phyloP scores from a whole-genome alignment of 108 stramenopile genomes.

The Nitzschia sp. region DNA sequence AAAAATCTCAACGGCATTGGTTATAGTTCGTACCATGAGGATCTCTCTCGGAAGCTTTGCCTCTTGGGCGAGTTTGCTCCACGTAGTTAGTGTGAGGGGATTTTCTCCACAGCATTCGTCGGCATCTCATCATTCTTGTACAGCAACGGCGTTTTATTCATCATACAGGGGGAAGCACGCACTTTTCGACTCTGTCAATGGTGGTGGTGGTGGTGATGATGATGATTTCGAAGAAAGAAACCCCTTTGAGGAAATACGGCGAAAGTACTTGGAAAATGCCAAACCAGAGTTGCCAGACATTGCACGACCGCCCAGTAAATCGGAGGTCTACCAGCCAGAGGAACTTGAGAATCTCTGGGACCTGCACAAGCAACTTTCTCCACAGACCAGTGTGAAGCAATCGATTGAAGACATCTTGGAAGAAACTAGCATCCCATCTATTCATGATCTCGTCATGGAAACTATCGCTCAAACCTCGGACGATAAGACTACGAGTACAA shows the following conservation, averaged over 20 bases:
- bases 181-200: too few relatives aligned
- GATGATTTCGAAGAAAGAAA: too few relatives aligned
- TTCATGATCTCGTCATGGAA: constrained; percentile 71
- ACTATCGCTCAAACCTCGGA: constrained; percentile 38
- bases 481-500: background rate
- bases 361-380: constrained; percentile 50
- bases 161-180: too few relatives aligned
- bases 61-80: too few relatives aligned
- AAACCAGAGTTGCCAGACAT: background rate
- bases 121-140: too few relatives aligned
- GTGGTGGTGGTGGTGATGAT: too few relatives aligned
- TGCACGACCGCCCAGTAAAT: constrained; percentile 42
- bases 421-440: constrained; percentile 16
- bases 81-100: too few relatives aligned
- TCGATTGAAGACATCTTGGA: constrained; percentile 11
- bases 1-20: too few relatives aligned
- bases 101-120: too few relatives aligned
- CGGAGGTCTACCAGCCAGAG: constrained; percentile 68
- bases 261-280: background rate
- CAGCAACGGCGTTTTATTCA: too few relatives aligned
- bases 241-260: background rate
- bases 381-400: constrained; percentile 3
- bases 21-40: too few relatives aligned
- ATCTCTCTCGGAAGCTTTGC: too few relatives aligned
- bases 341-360: constrained; percentile 58